Evolutionary conservation across 257 asterid species (phyloP).

Genomic region (Salvia hispanica): DNA sequence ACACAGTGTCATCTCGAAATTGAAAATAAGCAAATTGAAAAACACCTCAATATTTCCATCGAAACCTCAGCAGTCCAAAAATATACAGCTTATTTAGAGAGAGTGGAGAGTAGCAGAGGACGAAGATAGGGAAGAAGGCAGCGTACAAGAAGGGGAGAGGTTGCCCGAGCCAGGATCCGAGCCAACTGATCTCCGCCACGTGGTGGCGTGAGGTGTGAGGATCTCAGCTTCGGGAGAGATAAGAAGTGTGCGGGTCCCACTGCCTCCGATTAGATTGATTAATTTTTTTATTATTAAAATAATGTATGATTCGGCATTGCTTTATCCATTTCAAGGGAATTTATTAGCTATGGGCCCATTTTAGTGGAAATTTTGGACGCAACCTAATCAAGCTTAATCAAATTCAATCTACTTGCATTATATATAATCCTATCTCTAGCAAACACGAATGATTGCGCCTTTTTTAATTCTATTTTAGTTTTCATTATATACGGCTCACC

Average conservation of each 20-base stretch:
- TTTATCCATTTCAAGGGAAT: constrained; percentile 29
- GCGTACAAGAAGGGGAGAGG: constrained; percentile 37
- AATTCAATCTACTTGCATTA: no score
- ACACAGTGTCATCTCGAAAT: neutral
- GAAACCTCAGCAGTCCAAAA: constrained; percentile 25
- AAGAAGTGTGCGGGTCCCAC: constrained; percentile 36
- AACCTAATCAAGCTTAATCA: neutral
- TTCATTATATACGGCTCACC: no score
- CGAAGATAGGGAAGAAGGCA: constrained; percentile 22
- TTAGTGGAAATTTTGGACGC: constrained; percentile 34
- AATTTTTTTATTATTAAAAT: neutral
- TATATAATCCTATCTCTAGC: no score
- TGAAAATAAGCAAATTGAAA: neutral
- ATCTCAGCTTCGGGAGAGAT: constrained; percentile 35
- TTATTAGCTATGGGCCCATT: constrained; percentile 25
- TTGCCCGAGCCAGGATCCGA: constrained; percentile 45
- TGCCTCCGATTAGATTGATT: neutral
- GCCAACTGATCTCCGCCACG: constrained; percentile 47
- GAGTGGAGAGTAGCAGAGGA: constrained; percentile 24
- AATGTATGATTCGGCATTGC: constrained; percentile 5
- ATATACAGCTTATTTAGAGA: neutral
- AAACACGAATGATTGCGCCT: no score
- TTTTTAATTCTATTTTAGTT: no score
- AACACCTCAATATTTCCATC: constrained; percentile 23
- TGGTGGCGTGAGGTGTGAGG: constrained; percentile 23